Conservation (phyloP, 345 rosid species). For the Aquilaria yunnanensis region DNA sequence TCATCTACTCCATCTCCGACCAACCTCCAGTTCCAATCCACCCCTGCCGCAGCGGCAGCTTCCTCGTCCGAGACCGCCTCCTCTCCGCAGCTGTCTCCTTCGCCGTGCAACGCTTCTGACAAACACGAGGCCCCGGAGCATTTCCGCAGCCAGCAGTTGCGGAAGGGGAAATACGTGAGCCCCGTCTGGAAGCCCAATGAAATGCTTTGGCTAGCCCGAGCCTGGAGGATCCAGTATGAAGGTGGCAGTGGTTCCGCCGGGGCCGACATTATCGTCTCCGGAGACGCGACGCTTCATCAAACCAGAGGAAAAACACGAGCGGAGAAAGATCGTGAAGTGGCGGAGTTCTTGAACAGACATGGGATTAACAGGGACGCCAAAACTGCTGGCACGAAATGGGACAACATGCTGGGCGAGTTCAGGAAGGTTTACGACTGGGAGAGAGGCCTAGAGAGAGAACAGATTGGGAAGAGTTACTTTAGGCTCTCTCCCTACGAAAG, state of each 20-base stretch:
- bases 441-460: conserved; percentile 66
- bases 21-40: conserved; percentile 24
- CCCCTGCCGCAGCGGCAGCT: conserved; percentile 29
- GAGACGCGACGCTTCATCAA: conserved; percentile 21
- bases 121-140: conserved; percentile 40
- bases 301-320: conserved; percentile 86
- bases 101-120: conserved; percentile 39
- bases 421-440: conserved; percentile 97
- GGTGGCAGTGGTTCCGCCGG: conserved; percentile 34
- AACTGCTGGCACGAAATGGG: conserved; percentile 98
- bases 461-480: conserved; percentile 84
- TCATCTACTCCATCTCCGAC: conserved; percentile 44
- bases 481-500: conserved; percentile 94
- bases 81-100: conserved; percentile 61
- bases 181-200: conserved; percentile 99
- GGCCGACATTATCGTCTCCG: conserved; percentile 8
- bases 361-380: conserved; percentile 85
- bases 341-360: conserved; percentile 71
- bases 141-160: conserved; percentile 51
- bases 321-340: conserved; percentile 93
- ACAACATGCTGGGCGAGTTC: conserved; percentile 97
- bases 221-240: conserved; percentile 86
- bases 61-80: conserved; percentile 89
- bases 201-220: conserved; percentile 95
- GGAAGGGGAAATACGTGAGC: conserved; percentile 95